These are phyloP conservation scores for Coemansia sp. DNA, from an alignment of 371 early-diverging fungal genomes.

Conservation along the genomic window DNA sequence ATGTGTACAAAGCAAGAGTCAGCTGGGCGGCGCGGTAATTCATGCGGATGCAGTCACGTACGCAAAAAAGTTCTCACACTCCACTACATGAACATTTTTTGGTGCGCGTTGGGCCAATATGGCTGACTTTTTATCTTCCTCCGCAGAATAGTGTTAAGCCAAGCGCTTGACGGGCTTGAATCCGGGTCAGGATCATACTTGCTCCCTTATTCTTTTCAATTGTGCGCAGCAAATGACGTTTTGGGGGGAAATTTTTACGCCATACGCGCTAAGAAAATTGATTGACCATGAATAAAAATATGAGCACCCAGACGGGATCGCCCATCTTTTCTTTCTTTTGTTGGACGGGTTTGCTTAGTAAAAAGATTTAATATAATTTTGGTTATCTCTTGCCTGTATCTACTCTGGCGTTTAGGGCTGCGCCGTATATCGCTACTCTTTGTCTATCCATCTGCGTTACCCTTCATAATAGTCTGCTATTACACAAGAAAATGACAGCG, in stretches of 20 bases:
- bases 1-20: not conserved
- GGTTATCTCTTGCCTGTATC: not conserved
- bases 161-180: not conserved
- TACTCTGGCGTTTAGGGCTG: not conserved
- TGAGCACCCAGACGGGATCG: not conserved
- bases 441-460: not conserved
- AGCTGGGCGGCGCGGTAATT: slow-evolving; percentile 4
- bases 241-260: not conserved
- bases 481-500: not conserved
- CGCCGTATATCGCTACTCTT: not conserved
- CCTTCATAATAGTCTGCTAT: not conserved
- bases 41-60: slow-evolving; percentile 1
- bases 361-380: not conserved
- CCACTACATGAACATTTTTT: not conserved
- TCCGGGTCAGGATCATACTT: not conserved
- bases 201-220: not conserved
- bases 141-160: not conserved
- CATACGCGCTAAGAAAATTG: not conserved
- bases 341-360: not conserved
- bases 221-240: slow-evolving; percentile 2
- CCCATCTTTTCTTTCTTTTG: not conserved
- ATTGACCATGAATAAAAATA: not conserved
- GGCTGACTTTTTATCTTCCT: not conserved
- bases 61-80: not conserved
- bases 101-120: not conserved